These are phyloP conservation scores for Blastocystis sp. DNA, from an alignment of 352 stramenopile genomes.

Conservation along the genomic window DNA sequence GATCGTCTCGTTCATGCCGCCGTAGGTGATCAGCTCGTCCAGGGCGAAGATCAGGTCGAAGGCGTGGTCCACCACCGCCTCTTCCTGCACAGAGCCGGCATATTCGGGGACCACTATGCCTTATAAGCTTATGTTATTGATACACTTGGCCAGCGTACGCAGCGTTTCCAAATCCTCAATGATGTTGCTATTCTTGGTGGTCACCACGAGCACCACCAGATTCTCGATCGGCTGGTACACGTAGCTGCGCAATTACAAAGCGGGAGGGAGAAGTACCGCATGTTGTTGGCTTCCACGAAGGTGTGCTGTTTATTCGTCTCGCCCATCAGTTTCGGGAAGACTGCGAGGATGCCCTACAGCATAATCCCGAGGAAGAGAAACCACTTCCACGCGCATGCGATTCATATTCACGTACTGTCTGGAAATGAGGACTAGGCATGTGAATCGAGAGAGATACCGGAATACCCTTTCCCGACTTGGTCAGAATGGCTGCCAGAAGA, in stretches of 20 bases:
- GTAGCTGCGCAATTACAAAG: slow-evolving; percentile 9
- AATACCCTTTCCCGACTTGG: slow-evolving; percentile 64
- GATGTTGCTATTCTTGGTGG: slow-evolving; percentile 46
- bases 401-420: slow-evolving; percentile 67
- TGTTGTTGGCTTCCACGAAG: slow-evolving; percentile 62
- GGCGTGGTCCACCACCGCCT: slow-evolving; percentile 52
- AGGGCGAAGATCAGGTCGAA: slow-evolving; percentile 54
- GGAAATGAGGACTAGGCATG: slow-evolving; percentile 46
- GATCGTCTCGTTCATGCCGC: slow-evolving; percentile 59
- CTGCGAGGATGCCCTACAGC: slow-evolving; percentile 49
- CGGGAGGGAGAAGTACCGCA: background rate
- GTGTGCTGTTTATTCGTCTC: slow-evolving; percentile 64
- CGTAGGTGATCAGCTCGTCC: slow-evolving; percentile 63
- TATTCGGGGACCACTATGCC: slow-evolving; percentile 55
- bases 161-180: slow-evolving; percentile 65
- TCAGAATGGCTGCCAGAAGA: slow-evolving; percentile 48
- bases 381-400: slow-evolving; percentile 45
- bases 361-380: background rate
- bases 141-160: slow-evolving; percentile 49
- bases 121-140: slow-evolving; percentile 12
- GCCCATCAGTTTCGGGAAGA: slow-evolving; percentile 60
- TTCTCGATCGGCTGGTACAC: slow-evolving; percentile 66
- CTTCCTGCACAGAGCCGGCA: slow-evolving; percentile 41
- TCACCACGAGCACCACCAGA: slow-evolving; percentile 59
- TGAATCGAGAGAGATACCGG: background rate